Evolutionary conservation across 108 stramenopile species (phyloP).

Genomic region (Nitzschia sp.): DNA sequence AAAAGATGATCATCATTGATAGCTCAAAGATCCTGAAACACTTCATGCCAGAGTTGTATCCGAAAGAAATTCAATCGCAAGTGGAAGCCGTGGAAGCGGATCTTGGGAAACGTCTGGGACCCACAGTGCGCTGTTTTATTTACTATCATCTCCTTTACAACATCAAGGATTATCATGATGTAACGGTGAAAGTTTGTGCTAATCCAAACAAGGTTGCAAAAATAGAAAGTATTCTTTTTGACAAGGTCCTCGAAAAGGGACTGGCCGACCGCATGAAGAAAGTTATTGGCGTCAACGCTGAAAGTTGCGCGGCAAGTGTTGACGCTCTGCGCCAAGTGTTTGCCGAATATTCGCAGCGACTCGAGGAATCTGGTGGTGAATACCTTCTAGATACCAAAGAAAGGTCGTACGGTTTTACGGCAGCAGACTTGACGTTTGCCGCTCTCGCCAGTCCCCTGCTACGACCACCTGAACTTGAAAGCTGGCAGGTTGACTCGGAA

Average conservation of each 20-base stretch:
- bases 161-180: slow-evolving; percentile 1
- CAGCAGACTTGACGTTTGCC: slow-evolving; percentile 46
- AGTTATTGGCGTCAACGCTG: slow-evolving; percentile 14
- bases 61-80: slow-evolving; percentile 8
- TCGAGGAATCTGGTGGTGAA: slow-evolving; percentile 16
- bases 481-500: background rate
- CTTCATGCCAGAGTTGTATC: slow-evolving; percentile 29
- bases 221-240: slow-evolving; percentile 24
- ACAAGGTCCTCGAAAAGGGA: slow-evolving; percentile 28
- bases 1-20: background rate
- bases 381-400: slow-evolving; percentile 4
- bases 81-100: slow-evolving; percentile 31
- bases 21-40: slow-evolving; percentile 8
- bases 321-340: slow-evolving; percentile 18
- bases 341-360: slow-evolving; percentile 19
- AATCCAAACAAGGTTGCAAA: slow-evolving; percentile 2
- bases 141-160: slow-evolving; percentile 27
- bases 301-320: background rate
- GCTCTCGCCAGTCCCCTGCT: slow-evolving; percentile 18
- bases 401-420: slow-evolving; percentile 36
- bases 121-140: slow-evolving; percentile 16
- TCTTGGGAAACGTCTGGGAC: slow-evolving; percentile 29
- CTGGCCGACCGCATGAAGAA: slow-evolving; percentile 22
- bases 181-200: background rate
- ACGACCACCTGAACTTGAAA: slow-evolving; percentile 19